Evolutionary conservation across 208 protist genomes (phyloP).

Genomic region (Trypanosomatidae sp.): DNA sequence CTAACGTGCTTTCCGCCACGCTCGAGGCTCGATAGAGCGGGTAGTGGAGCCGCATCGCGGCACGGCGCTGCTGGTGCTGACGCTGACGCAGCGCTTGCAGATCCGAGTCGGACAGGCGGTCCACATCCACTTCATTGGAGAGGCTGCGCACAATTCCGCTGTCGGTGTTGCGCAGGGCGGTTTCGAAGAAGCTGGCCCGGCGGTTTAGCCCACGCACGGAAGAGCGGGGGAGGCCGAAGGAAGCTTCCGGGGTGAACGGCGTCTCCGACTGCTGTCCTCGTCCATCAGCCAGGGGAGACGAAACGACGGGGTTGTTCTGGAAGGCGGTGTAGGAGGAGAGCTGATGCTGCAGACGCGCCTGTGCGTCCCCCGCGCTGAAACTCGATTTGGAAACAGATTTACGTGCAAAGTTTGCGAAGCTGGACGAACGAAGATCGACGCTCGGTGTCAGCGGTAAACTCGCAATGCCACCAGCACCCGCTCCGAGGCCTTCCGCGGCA

Average conservation of each 20-base stretch:
- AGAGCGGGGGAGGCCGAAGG: too few relatives aligned
- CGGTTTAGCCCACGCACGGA: constrained; percentile 1
- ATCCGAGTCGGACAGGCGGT: constrained; percentile 17
- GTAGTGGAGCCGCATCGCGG: constrained; percentile 28
- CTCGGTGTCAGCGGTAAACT: too few relatives aligned
- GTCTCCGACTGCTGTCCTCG: neutral
- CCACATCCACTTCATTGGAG: too few relatives aligned
- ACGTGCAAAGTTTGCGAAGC: too few relatives aligned
- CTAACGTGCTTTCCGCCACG: constrained; percentile 71
- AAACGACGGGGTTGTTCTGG: neutral
- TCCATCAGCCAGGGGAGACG: neutral
- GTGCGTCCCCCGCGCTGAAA: too few relatives aligned
- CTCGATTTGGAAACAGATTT: too few relatives aligned
- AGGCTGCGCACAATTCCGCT: constrained; percentile 5
- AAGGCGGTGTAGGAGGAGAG: constrained; percentile 14
- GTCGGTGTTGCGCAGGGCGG: constrained; percentile 13
- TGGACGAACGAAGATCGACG: too few relatives aligned
- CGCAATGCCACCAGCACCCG: too few relatives aligned
- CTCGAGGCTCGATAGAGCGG: constrained; percentile 69
- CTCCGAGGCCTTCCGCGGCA: neutral
- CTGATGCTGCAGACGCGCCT: constrained; percentile 5
- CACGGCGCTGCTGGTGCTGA: constrained; percentile 20
- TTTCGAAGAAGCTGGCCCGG: constrained; percentile 31
- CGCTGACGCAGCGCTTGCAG: neutral
- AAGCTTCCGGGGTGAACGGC: neutral